phyloP scores from a whole-genome alignment of 768 basidiomycete genomes.

The Phlegmacium glaucopus region DNA sequence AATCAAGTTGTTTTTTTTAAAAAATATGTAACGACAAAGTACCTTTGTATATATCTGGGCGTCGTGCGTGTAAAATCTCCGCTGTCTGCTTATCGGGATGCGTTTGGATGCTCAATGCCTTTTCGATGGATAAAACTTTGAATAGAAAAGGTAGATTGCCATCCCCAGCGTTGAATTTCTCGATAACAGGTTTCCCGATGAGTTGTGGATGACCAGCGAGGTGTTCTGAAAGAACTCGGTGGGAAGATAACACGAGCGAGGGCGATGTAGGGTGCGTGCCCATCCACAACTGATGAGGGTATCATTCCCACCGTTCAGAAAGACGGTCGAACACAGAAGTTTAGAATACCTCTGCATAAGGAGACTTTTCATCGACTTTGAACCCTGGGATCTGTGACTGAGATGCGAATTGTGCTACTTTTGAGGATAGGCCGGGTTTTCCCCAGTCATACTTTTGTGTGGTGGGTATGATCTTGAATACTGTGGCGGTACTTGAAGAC shows the following conservation, averaged over 20 bases:
- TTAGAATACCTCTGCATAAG: constrained; percentile 93
- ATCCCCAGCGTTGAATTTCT: constrained; percentile 47
- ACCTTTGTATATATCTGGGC: constrained; percentile 93
- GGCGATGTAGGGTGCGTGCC: constrained; percentile 84
- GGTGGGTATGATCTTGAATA: constrained; percentile 83
- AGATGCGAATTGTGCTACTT: constrained; percentile 83
- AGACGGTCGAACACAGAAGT: neutral
- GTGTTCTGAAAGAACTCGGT: constrained; percentile 49
- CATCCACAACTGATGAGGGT: constrained; percentile 84
- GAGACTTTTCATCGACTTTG: constrained; percentile 60
- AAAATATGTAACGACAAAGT: neutral
- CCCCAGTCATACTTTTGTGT: constrained; percentile 96
- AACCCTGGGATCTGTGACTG: constrained; percentile 63
- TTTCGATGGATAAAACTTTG: constrained; percentile 88
- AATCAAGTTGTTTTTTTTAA: neutral
- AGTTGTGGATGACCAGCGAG: constrained; percentile 66
- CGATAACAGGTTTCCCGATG: constrained; percentile 57
- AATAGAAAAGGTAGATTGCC: constrained; percentile 89
- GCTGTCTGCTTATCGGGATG: constrained; percentile 89
- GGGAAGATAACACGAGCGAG: constrained; percentile 34
- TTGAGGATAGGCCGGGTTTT: constrained; percentile 72
- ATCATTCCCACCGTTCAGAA: neutral
- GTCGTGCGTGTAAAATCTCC: constrained; percentile 57
- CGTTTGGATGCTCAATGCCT: constrained; percentile 87
- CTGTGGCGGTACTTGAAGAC: constrained; percentile 13